phyloP scores from a whole-genome alignment of 2,329 filamentous ascomycete species.

The Sporothrix globosa region DNA sequence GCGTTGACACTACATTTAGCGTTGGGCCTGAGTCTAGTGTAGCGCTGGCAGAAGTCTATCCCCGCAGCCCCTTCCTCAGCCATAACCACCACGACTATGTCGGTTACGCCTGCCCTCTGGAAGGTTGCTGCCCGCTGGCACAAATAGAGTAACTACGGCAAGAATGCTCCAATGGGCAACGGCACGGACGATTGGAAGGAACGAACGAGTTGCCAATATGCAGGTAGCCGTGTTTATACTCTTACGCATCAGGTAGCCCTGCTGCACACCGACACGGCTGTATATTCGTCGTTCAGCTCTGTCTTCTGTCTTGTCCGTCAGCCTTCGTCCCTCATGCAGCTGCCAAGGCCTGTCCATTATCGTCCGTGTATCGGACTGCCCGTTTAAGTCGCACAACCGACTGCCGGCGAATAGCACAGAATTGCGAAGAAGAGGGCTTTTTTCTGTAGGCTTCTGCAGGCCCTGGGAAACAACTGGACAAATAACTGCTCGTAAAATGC shows the following conservation, averaged over 20 bases:
- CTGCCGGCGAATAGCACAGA: conserved; percentile 10
- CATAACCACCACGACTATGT: not conserved
- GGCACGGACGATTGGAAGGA: not conserved
- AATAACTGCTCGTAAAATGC: conserved; percentile 11
- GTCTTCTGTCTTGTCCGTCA: not conserved
- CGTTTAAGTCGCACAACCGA: conserved; percentile 11
- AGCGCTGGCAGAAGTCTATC: not conserved
- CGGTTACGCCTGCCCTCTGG: conserved; percentile 10
- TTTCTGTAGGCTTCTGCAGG: not conserved
- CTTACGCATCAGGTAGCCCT: not conserved
- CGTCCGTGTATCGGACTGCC: conserved; percentile 23
- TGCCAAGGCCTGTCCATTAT: conserved; percentile 12
- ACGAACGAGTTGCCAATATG: not conserved
- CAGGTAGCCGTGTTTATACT: not conserved
- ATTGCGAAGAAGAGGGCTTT: conserved; percentile 10
- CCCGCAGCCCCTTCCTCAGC: not conserved
- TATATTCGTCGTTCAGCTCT: not conserved
- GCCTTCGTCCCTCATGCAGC: not conserved
- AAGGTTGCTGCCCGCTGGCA: conserved; percentile 3
- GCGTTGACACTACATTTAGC: conserved; percentile 14
- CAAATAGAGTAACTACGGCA: conserved; percentile 1
- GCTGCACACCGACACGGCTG: not conserved
- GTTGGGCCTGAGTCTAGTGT: not conserved
- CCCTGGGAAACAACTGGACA: not conserved
- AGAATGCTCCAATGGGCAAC: conserved; percentile 7